These are phyloP conservation scores for Lolium perenne DNA, from an alignment of 176 grass and related monocot genomes.

Conservation along the genomic window DNA sequence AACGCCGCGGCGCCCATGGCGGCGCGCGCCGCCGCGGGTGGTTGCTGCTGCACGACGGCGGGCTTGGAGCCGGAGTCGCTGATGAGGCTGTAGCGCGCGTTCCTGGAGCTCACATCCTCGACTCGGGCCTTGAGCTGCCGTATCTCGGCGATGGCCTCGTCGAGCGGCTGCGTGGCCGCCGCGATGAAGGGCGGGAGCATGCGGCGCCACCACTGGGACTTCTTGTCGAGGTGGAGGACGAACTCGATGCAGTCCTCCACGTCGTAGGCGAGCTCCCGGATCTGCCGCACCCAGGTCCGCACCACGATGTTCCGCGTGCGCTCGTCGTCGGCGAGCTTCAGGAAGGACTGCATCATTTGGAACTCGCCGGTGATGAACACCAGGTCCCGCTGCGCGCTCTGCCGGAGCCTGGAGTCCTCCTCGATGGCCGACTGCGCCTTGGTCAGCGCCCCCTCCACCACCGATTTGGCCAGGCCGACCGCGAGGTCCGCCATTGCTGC, in stretches of 20 bases:
- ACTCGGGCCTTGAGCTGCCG: conserved; percentile 27
- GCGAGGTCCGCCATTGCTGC: conserved; percentile 38
- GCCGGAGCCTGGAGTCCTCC: conserved; percentile 27
- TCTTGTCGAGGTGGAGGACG: conserved; percentile 14
- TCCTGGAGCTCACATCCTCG: conserved; percentile 33
- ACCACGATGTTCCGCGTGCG: background rate
- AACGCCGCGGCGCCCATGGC: background rate
- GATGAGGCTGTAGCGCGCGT: conserved; percentile 9
- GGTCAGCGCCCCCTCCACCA: conserved; percentile 12
- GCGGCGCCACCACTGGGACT: conserved; percentile 29
- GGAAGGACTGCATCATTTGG: conserved; percentile 46
- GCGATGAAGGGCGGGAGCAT: conserved; percentile 7
- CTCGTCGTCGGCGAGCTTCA: background rate
- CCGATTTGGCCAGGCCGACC: conserved; percentile 29
- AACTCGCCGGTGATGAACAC: conserved; percentile 40
- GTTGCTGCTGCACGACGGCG: too few species aligned
- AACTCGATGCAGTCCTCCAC: conserved; percentile 43
- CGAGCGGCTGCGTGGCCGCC: background rate
- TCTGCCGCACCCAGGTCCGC: conserved; percentile 35
- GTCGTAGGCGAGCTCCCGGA: conserved; percentile 33
- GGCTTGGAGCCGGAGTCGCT: conserved; percentile 4
- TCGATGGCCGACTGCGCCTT: conserved; percentile 11
- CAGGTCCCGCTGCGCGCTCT: background rate
- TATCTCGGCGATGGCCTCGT: conserved; percentile 5
- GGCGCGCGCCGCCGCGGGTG: background rate